Conservation (phyloP, 2,329 filamentous ascomycete genomes). For the Aureobasidium zeae region DNA sequence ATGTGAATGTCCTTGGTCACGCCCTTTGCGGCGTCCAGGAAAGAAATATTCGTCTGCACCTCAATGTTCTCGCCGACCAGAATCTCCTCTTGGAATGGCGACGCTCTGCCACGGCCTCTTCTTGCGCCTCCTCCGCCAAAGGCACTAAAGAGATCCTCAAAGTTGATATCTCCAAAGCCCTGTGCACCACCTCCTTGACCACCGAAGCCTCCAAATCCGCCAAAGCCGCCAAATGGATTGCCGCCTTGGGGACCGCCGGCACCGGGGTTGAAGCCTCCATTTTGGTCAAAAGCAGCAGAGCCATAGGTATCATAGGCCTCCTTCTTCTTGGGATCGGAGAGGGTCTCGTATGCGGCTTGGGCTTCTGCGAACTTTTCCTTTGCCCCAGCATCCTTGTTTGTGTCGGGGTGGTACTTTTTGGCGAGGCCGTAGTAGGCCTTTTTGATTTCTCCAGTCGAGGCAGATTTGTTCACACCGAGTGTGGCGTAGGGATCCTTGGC, state of each 20-base stretch:
- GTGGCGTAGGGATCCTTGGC: conserved; percentile 74
- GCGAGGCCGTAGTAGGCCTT: conserved; percentile 96
- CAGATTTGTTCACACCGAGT: conserved; percentile 72
- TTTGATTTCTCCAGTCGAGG: conserved; percentile 84
- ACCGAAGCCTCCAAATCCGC: conserved; percentile 27
- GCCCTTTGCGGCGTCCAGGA: conserved; percentile 93
- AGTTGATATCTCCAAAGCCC: conserved; percentile 82
- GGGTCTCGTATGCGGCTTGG: conserved; percentile 84
- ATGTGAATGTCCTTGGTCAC: conserved; percentile 80
- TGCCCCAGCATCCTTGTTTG: conserved; percentile 86
- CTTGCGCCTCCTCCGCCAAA: conserved; percentile 58
- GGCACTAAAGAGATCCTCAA: conserved; percentile 88
- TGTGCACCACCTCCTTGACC: conserved; percentile 33
- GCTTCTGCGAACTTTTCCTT: conserved; percentile 94
- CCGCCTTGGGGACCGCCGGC: conserved; percentile 54
- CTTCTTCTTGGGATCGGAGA: conserved; percentile 88
- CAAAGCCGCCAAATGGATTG: conserved; percentile 47
- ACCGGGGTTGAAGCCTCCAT: conserved; percentile 60
- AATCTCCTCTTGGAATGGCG: conserved; percentile 69
- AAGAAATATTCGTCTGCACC: conserved; percentile 83
- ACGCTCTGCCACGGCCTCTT: conserved; percentile 45
- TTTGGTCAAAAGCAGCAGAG: conserved; percentile 60
- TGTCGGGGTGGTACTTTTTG: conserved; percentile 97
- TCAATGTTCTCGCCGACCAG: conserved; percentile 94
- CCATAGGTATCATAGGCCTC: conserved; percentile 89